Evolutionary conservation across 2,329 filamentous ascomycete species (phyloP).

Genomic region (Eurotiales sp.): DNA sequence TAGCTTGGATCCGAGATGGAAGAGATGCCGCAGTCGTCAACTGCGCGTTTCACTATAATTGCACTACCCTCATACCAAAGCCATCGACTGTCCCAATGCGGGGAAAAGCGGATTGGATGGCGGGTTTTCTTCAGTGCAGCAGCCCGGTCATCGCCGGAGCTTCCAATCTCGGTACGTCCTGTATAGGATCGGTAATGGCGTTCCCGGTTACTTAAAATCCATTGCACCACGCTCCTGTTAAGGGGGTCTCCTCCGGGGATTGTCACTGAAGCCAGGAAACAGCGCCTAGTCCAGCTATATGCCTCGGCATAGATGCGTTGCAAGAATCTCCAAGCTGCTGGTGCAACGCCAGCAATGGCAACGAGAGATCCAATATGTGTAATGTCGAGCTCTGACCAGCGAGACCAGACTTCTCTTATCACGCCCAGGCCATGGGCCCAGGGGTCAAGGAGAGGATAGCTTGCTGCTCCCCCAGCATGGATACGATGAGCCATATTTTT

Average conservation of each 20-base stretch:
- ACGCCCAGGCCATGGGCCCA: slow-evolving; percentile 1
- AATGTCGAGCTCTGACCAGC: slow-evolving; percentile 9
- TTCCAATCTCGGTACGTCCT: slow-evolving; percentile 6
- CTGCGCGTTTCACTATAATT: slow-evolving; percentile 4
- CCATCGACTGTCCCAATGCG: slow-evolving; percentile 11
- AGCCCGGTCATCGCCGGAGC: slow-evolving; percentile 1
- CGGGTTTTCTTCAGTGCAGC: slow-evolving; percentile 11
- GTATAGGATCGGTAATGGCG: slow-evolving; percentile 12
- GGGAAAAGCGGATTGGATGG: slow-evolving; percentile 7
- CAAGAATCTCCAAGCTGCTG: slow-evolving; percentile 10
- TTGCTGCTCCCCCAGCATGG: slow-evolving; percentile 11
- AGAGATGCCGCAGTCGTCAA: neutral
- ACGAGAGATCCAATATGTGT: slow-evolving; percentile 13
- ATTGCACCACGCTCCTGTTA: slow-evolving; percentile 12
- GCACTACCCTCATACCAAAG: slow-evolving; percentile 6
- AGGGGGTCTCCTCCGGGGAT: slow-evolving; percentile 14
- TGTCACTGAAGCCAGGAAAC: slow-evolving; percentile 11
- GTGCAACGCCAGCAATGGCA: slow-evolving; percentile 10
- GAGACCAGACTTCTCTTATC: neutral
- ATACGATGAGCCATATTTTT: slow-evolving; percentile 7
- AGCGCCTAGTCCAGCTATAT: slow-evolving; percentile 8
- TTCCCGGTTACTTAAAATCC: slow-evolving; percentile 9
- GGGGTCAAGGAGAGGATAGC: slow-evolving; percentile 7
- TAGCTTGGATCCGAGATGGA: slow-evolving; percentile 8
- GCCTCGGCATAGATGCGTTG: slow-evolving; percentile 2